Base-by-base conservation (phyloP, 441 rosid species). In the Gossypium laxum region DNA sequence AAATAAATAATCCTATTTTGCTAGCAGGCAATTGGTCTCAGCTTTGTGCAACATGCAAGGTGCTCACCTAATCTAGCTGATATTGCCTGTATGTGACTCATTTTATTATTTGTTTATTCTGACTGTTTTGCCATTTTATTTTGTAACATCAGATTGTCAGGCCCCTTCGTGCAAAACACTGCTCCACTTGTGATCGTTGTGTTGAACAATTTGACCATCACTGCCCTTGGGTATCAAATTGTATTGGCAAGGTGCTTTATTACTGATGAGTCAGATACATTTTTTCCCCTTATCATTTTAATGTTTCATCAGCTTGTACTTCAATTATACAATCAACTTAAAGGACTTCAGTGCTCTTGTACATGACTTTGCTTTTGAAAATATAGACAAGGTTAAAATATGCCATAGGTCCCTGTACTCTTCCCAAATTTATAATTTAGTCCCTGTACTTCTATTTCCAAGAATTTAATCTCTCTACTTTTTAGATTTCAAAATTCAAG, bases 11-110 rank as follows among this genome's bases (percentile, higher is more conserved):
- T 76, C 96, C 96, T 76, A 88, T 91, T 73, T 80, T 95, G 87
- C 86, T 92, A 60, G 86, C 93, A 79, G 98, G 99, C 72, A 95
- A 91, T 78, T 95, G 99, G 98, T 85, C 97, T 76, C 99, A 85
- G 86, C 98, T 92, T 66, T 95, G 99, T 83, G 88, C 98, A 47
- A 92, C 99, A 52, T 95, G 99, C 98, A 95, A 95, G 95, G 98
- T 95, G 78, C 69, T 52, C 32, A 38, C 62, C 24, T 54, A 19
- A 51, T 75, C 72, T 65, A 22, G 50, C 56, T 57, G 63, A 6
- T 43, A 60, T 65, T 41, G 54, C 70, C 7, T 59, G 3, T 50
- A 15, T 28, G 54, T 12, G 45, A 50, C 64, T 69, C 74, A 60
- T 66, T 57, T 22, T 38, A 0, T 51, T 57, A 65, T 71, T 22